Conservation (phyloP, 1,284 basidiomycete genomes). For the Ceratobasidium sp. region DNA sequence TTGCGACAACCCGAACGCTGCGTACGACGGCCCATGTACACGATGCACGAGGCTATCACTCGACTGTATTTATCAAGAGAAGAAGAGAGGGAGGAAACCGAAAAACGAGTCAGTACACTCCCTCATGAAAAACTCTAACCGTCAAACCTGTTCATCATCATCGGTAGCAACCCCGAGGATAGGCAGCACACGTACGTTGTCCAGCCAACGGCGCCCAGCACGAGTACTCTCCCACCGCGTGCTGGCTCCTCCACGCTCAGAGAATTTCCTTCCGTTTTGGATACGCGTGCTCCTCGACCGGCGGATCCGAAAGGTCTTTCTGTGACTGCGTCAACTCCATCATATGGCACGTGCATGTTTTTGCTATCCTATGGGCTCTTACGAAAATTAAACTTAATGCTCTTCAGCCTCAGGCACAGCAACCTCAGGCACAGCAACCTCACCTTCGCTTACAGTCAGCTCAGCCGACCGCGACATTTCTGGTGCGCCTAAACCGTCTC, state of each 20-base stretch:
- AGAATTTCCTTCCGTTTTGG: conserved; percentile 21
- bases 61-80: conserved; percentile 37
- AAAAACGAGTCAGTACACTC: conserved; percentile 42
- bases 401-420: background rate
- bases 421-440: background rate
- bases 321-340: background rate
- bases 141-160: background rate
- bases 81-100: conserved; percentile 40
- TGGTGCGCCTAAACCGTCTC: background rate
- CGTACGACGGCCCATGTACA: conserved; percentile 33
- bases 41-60: conserved; percentile 30
- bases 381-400: background rate
- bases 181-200: conserved; percentile 26
- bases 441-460: conserved; percentile 36
- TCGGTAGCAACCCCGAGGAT: conserved; percentile 11
- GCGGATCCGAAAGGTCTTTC: background rate
- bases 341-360: background rate
- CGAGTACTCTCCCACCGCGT: background rate
- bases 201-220: conserved; percentile 20
- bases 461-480: conserved; percentile 9
- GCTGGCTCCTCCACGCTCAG: background rate
- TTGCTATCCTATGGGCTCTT: background rate
- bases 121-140: conserved; percentile 10
- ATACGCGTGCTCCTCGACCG: conserved; percentile 41
- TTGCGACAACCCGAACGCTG: conserved; percentile 34